Percentiles rank a stretch among this genome's conserved stretches.
These are phyloP conservation scores for Nyctanthes arbortristis DNA, from an alignment of 257 asterid species.

Conservation along the genomic window DNA sequence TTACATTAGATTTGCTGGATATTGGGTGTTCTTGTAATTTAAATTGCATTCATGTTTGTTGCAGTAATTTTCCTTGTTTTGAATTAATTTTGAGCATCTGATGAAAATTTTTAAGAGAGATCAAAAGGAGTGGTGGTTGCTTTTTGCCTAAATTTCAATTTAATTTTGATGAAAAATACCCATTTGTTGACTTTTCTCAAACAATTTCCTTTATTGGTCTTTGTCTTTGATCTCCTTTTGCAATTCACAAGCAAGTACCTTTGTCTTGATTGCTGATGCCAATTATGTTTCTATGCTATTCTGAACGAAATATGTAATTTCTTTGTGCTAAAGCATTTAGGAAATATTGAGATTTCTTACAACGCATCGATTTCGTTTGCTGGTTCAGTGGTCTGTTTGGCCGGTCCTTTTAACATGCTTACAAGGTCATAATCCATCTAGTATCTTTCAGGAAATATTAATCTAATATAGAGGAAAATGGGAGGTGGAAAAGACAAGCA, in stretches of 20 bases:
- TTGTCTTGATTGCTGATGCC: neutral
- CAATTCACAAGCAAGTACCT: neutral
- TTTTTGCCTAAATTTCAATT: no score
- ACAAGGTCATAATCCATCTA: conserved; percentile 1
- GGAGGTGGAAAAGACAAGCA: conserved; percentile 56
- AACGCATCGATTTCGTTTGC: neutral
- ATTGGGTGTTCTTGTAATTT: no score
- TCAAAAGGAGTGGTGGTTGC: no score
- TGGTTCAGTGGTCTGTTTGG: neutral
- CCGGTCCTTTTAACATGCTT: neutral
- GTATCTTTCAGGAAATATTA: conserved; percentile 23
- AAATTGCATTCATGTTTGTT: neutral
- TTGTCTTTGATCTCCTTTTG: no score
- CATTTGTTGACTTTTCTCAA: neutral
- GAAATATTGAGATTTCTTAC: neutral
- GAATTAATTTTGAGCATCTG: neutral
- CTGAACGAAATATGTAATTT: neutral
- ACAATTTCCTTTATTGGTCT: no score
- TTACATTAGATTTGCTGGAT: no score
- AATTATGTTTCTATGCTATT: neutral
- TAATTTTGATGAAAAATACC: neutral
- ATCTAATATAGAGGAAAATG: conserved; percentile 30
- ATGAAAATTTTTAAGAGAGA: no score
- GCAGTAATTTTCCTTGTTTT: neutral
- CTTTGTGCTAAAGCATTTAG: neutral